Base-by-base conservation (phyloP, 129 eudicot species). In the Saussurea involucrata region DNA sequence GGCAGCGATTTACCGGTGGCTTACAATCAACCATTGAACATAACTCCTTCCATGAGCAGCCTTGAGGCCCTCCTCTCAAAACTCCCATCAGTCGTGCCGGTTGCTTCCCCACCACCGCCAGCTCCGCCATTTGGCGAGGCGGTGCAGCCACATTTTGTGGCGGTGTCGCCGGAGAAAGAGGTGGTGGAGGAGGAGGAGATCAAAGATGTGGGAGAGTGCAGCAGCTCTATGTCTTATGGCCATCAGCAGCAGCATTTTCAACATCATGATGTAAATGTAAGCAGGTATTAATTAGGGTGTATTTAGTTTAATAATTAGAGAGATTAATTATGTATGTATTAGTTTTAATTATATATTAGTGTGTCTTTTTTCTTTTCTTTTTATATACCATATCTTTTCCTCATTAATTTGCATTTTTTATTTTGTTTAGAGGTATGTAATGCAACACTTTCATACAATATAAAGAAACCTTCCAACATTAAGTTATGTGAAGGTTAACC, bases 41-140 rank as follows among this genome's bases (percentile, higher is more conserved):
- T 95, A 69, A 88, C 97, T 69, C 99, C 99, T 4, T 95, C 99
- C 11, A 95, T 95, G 99, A 95, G 96, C 66, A 95, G 99, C 82
- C 96, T 95, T 17, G 99, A 95, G 78, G 92, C 99, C 58, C 95
- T 95, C 66, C 87, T 95, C 33, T 92, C 99, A 0, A 95, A 95
- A 71, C 95, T 95, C 24, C 97, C 99, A 2, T 91, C 97, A 0
- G 96, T 95, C 28, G 83, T 82, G 82, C 98, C 98, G 4, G 80
- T 68, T 49, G 63, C 87, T n/a, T 70, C 87, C 0, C 68, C 84
- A 3, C 77, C 83, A 24, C 28, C 78, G 24, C 64, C 77, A 4
- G 85, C 73, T 6, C 78, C 74, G 13, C 84, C 78, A 0, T 84
- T 74, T 12, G 66, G 74, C 8, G 85, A 85, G 37, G 80, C 78